A percentile compares a stretch with the other conserved stretches of the same genome.
These are phyloP conservation scores for Xylaria bambusicola DNA, from an alignment of 495 filamentous ascomycete species.

Conservation along the genomic window DNA sequence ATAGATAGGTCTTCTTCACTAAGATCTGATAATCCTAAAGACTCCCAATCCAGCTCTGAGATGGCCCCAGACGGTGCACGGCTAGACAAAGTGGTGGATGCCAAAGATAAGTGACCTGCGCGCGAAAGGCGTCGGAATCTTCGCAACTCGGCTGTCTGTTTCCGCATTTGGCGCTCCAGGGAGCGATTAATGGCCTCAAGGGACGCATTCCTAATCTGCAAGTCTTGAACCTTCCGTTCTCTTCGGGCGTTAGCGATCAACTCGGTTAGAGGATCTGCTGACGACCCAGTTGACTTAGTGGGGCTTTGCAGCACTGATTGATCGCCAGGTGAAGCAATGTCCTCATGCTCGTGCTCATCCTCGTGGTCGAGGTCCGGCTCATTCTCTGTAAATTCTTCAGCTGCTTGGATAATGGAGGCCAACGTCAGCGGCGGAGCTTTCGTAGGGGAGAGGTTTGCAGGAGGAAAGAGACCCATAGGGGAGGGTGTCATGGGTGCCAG, in stretches of 20 bases:
- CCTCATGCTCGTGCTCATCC: no score
- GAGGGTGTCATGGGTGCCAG: slow-evolving; percentile 20
- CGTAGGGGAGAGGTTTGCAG: slow-evolving; percentile 28
- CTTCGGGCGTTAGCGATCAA: slow-evolving; percentile 79
- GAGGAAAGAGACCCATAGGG: slow-evolving; percentile 21
- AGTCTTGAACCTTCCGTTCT: slow-evolving; percentile 91
- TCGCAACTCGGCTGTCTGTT: slow-evolving; percentile 85
- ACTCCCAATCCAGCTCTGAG: slow-evolving; percentile 30
- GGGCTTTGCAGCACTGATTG: slow-evolving; percentile 49
- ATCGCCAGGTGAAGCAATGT: no score
- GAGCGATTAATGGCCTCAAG: slow-evolving; percentile 96
- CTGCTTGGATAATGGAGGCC: slow-evolving; percentile 50
- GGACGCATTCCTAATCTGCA: slow-evolving; percentile 98
- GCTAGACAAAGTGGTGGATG: slow-evolving; percentile 27
- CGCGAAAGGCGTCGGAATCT: slow-evolving; percentile 80
- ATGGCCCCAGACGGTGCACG: slow-evolving; percentile 30
- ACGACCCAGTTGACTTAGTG: slow-evolving; percentile 45
- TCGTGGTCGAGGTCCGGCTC: slow-evolving; percentile 21
- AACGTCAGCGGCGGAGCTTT: slow-evolving; percentile 34
- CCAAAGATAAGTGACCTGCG: slow-evolving; percentile 65
- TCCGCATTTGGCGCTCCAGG: slow-evolving; percentile 85
- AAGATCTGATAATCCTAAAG: slow-evolving; percentile 50
- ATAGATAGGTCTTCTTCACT: slow-evolving; percentile 49
- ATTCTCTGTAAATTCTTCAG: slow-evolving; percentile 48
- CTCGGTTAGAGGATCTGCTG: slow-evolving; percentile 61